Conservation (phyloP, 352 stramenopile species). For the Pythium brachiatum region DNA sequence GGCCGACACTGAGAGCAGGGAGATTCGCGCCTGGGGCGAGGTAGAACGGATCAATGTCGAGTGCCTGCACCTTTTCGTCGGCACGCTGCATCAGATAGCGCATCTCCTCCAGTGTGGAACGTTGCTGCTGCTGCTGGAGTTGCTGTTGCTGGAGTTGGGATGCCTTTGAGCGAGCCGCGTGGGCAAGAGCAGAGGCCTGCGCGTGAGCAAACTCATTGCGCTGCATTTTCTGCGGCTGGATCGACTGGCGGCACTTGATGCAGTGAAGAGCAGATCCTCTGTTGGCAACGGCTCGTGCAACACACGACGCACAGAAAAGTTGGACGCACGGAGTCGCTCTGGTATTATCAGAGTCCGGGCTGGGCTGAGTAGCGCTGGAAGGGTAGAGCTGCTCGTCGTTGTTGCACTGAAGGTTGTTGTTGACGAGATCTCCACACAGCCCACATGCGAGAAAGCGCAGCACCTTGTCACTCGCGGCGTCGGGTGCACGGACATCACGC, state of each 20-base stretch:
- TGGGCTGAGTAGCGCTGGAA: background rate
- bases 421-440: conserved; percentile 69
- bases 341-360: background rate
- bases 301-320: conserved; percentile 66
- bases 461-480: conserved; percentile 45
- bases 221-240: conserved; percentile 44
- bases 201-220: conserved; percentile 63
- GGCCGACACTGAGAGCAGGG: conserved; percentile 56
- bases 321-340: conserved; percentile 39
- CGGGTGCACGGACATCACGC: conserved; percentile 7
- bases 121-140: conserved; percentile 18
- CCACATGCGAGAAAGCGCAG: conserved; percentile 60
- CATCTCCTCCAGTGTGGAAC: conserved; percentile 41
- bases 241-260: conserved; percentile 46
- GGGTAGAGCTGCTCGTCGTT: conserved; percentile 12
- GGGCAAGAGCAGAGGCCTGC: conserved; percentile 51
- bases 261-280: conserved; percentile 31
- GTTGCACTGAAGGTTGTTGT: conserved; percentile 69
- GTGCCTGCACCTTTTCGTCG: conserved; percentile 34
- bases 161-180: conserved; percentile 19
- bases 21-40: conserved; percentile 54
- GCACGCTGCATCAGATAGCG: conserved; percentile 36
- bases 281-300: conserved; percentile 35
- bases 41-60: conserved; percentile 46
- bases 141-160: conserved; percentile 3